Conservation (phyloP, 129 eudicot genomes). For the Pittosporum tobira region DNA sequence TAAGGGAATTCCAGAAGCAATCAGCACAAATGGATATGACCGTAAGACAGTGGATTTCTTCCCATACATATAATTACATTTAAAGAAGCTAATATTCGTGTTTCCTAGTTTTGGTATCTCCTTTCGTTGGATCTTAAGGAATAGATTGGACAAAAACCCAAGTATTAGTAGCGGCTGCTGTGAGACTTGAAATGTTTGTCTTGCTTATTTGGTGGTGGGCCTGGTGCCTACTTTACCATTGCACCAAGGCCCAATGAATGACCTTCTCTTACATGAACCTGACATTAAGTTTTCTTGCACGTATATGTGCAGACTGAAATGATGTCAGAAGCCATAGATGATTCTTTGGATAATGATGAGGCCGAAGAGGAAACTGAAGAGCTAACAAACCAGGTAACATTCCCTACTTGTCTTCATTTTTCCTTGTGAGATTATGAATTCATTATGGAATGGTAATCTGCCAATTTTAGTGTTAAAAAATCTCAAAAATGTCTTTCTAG, state of each 20-base stretch:
- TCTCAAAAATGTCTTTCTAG: too few relatives aligned
- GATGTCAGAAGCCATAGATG: conserved; percentile 99
- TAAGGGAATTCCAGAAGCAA: conserved; percentile 88
- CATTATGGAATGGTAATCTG: neutral
- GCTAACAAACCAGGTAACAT: conserved; percentile 76
- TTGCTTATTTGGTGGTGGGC: neutral
- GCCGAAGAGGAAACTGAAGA: conserved; percentile 99
- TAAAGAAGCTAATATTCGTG: too few relatives aligned
- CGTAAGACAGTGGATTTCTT: conserved; percentile 46
- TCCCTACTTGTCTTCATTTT: neutral
- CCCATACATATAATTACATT: neutral
- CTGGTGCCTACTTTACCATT: neutral
- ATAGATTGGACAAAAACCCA: neutral
- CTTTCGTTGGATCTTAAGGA: neutral
- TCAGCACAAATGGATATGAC: conserved; percentile 99
- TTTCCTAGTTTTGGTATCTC: neutral
- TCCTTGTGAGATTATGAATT: neutral
- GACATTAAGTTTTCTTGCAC: conserved; percentile 1
- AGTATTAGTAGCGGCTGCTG: neutral
- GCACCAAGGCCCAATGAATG: neutral
- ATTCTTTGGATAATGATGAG: conserved; percentile 84
- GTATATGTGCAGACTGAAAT: conserved; percentile 69
- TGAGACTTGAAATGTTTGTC: neutral
- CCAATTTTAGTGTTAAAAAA: too few relatives aligned
- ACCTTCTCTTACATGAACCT: conserved; percentile 1